Conservation (phyloP, 1,284 basidiomycete species). For the Ganoderma sp. region DNA sequence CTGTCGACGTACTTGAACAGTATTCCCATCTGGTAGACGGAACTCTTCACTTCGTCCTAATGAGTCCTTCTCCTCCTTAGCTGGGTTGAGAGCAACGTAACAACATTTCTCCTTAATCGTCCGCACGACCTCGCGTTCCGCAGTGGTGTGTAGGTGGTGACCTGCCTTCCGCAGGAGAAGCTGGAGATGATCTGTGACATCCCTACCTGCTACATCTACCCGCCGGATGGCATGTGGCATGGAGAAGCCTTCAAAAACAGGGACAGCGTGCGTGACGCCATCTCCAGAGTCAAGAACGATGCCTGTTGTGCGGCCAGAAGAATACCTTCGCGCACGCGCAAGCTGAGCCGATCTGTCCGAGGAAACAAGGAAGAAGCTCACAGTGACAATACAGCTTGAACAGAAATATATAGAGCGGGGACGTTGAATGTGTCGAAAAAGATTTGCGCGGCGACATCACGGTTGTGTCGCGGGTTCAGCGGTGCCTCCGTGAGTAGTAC, state of each 20-base stretch:
- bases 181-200: conserved; percentile 97
- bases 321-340: conserved; percentile 71
- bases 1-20: conserved; percentile 73
- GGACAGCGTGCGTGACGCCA: conserved; percentile 98
- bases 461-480: conserved; percentile 91
- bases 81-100: conserved; percentile 90
- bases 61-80: conserved; percentile 94
- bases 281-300: conserved; percentile 99
- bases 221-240: conserved; percentile 98
- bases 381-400: conserved; percentile 97
- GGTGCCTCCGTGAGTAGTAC: conserved; percentile 95
- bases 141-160: conserved; percentile 94
- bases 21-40: conserved; percentile 93
- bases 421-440: conserved; percentile 99
- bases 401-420: conserved; percentile 94
- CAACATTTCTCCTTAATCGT: conserved; percentile 99
- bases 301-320: conserved; percentile 98
- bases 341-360: background rate
- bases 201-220: conserved; percentile 96
- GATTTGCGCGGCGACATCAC: conserved; percentile 95
- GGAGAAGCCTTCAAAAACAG: conserved; percentile 98
- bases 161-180: conserved; percentile 93
- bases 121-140: conserved; percentile 96
- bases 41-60: conserved; percentile 86
- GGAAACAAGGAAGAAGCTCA: conserved; percentile 49